Percentiles rank a stretch among this genome's conserved stretches.
Conservation (phyloP, 352 stramenopile species). For the Peronospora farinosa region DNA sequence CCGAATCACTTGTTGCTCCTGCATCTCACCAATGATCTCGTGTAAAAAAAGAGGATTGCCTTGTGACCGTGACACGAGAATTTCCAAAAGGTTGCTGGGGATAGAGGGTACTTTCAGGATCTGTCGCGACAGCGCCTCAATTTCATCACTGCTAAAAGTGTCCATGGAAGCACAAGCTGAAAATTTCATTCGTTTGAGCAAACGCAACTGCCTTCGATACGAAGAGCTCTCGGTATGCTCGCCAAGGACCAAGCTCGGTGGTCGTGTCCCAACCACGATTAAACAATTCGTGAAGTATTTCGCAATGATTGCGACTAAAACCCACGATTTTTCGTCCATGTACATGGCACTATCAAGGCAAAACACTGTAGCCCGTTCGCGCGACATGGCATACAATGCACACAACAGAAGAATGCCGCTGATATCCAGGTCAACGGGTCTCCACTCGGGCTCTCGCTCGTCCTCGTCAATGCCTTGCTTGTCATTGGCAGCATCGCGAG, state of each 20-base stretch:
- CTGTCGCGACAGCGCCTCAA: constrained; percentile 55
- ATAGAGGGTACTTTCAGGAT: constrained; percentile 59
- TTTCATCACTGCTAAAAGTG: constrained; percentile 45
- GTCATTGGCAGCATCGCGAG: constrained; percentile 7
- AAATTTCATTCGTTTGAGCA: constrained; percentile 60
- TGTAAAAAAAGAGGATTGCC: constrained; percentile 79
- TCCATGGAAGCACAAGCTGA: constrained; percentile 46
- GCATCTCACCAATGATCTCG: constrained; percentile 83
- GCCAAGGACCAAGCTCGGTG: constrained; percentile 52
- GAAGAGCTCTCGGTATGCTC: constrained; percentile 73
- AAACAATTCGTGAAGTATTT: constrained; percentile 87
- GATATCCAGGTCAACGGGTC: constrained; percentile 53
- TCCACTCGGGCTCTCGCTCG: constrained; percentile 49
- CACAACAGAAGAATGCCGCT: constrained; percentile 74
- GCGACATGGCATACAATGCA: constrained; percentile 70
- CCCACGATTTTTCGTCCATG: constrained; percentile 85
- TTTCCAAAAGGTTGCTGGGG: constrained; percentile 47
- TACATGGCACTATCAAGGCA: constrained; percentile 84
- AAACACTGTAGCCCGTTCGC: constrained; percentile 58
- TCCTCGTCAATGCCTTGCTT: constrained; percentile 21
- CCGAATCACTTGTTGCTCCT: constrained; percentile 67
- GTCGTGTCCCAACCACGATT: constrained; percentile 60
- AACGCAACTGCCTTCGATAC: constrained; percentile 67
- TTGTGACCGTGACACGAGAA: constrained; percentile 70
- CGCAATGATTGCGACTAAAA: constrained; percentile 66